Conservation (phyloP, 1,139 yeast genomes). For the Candida mesenterica region DNA sequence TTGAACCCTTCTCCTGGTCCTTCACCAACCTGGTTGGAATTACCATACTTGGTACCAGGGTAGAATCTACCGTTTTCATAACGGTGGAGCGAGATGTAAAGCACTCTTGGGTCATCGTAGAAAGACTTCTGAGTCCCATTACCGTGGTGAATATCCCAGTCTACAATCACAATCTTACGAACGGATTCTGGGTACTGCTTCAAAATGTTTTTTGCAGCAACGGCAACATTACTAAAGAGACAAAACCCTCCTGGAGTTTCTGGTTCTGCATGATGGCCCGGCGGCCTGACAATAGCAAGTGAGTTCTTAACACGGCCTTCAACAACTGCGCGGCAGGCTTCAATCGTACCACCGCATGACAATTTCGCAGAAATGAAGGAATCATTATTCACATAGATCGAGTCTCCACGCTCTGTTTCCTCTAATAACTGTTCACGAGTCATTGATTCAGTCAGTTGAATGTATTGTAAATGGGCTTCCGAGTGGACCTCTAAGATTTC, state of each 20-base stretch:
- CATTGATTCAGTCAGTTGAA: constrained; percentile 78
- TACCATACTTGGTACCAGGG: constrained; percentile 87
- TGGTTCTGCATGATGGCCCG: constrained; percentile 99
- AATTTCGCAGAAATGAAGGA: constrained; percentile 83
- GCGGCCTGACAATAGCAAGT: constrained; percentile 94
- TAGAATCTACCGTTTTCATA: constrained; percentile 90
- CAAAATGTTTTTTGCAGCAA: constrained; percentile 86
- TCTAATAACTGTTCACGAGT: constrained; percentile 71
- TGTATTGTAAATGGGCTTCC: constrained; percentile 70
- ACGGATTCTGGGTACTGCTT: constrained; percentile 86
- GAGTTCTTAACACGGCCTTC: constrained; percentile 92
- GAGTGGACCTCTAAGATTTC: constrained; percentile 89
- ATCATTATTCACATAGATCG: constrained; percentile 93
- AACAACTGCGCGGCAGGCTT: constrained; percentile 92
- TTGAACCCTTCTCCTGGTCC: constrained; percentile 84
- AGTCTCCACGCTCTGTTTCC: constrained; percentile 90
- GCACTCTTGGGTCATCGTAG: constrained; percentile 81
- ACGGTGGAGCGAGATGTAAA: constrained; percentile 88
- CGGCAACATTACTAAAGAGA: constrained; percentile 93
- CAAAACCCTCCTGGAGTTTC: constrained; percentile 97
- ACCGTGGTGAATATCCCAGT: constrained; percentile 99
- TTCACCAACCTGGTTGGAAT: constrained; percentile 76
- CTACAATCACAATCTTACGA: constrained; percentile 76
- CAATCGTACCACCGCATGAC: constrained; percentile 96
- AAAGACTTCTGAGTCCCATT: constrained; percentile 97